Percentiles rank a stretch among this genome's conserved stretches.
Conservation (phyloP, 306 rosid genomes). For the Parietaria judaica region DNA sequence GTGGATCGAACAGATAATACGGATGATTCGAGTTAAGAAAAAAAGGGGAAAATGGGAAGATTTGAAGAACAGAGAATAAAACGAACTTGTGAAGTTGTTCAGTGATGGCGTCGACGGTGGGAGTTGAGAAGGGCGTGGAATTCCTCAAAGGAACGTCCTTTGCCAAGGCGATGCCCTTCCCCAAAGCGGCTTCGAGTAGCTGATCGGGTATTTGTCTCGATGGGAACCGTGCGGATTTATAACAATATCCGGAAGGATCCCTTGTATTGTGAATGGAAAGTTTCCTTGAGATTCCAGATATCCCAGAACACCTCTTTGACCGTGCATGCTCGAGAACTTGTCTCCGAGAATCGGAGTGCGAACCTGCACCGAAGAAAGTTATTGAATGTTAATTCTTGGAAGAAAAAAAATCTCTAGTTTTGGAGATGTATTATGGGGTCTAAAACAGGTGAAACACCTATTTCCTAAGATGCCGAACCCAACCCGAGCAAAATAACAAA, state of each 20-base stretch:
- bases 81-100: slow-evolving; percentile 92
- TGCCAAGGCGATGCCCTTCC: slow-evolving; percentile 76
- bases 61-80: neutral
- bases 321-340: slow-evolving; percentile 98
- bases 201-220: slow-evolving; percentile 97
- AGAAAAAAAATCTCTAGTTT: too few species aligned
- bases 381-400: neutral
- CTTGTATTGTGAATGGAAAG: slow-evolving; percentile 85
- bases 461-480: too few species aligned
- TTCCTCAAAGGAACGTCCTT: slow-evolving; percentile 45
- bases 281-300: slow-evolving; percentile 86
- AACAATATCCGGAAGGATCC: slow-evolving; percentile 93
- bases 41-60: too few species aligned
- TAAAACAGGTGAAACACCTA: too few species aligned
- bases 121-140: slow-evolving; percentile 90
- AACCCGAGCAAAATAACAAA: too few species aligned
- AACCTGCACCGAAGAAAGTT: slow-evolving; percentile 39
- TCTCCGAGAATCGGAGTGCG: slow-evolving; percentile 94
- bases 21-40: too few species aligned
- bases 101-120: slow-evolving; percentile 64
- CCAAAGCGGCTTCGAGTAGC: slow-evolving; percentile 90
- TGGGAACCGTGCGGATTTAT: slow-evolving; percentile 96
- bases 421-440: too few species aligned
- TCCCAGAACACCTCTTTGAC: slow-evolving; percentile 98
- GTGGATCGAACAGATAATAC: too few species aligned